These are phyloP conservation scores for Acarospora socialis DNA, from an alignment of 2,329 filamentous ascomycete genomes.

Conservation along the genomic window DNA sequence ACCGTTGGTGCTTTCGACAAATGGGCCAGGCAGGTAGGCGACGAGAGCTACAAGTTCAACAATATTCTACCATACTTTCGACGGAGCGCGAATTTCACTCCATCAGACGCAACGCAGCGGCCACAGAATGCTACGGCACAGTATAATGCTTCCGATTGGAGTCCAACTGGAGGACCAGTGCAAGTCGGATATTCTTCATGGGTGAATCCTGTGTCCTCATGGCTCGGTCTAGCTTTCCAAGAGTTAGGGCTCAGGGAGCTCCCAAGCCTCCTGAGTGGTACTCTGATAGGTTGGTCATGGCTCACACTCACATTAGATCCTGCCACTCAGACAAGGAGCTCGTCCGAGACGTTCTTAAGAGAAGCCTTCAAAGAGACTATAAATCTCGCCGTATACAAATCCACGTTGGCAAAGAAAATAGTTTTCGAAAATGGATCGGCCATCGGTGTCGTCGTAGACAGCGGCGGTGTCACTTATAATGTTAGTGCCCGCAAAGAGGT, in stretches of 20 bases:
- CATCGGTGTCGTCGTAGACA: conserved; percentile 5
- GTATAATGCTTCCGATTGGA: conserved; percentile 16
- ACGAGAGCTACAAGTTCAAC: conserved; percentile 19
- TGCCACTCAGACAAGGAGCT: conserved; percentile 3
- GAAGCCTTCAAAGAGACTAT: conserved; percentile 4
- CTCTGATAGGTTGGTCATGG: conserved; percentile 5
- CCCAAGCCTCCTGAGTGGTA: conserved; percentile 5
- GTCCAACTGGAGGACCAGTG: background rate
- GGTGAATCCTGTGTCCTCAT: conserved; percentile 1
- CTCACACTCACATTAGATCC: conserved; percentile 7
- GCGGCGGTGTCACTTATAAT: conserved; percentile 7
- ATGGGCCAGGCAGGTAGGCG: conserved; percentile 23
- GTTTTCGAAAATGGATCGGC: conserved; percentile 7
- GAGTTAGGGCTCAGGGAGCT: conserved; percentile 2
- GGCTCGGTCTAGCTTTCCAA: background rate
- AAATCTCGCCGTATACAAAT: conserved; percentile 3
- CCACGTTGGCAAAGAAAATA: background rate
- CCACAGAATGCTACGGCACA: conserved; percentile 16
- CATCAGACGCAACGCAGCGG: conserved; percentile 15
- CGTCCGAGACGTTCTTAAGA: conserved; percentile 11
- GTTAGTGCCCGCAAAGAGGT: conserved; percentile 25
- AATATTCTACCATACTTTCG: conserved; percentile 22
- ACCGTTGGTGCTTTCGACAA: conserved; percentile 13
- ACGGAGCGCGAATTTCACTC: conserved; percentile 21
- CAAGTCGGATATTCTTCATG: conserved; percentile 1